Evolutionary conservation across 306 rosid genomes (phyloP), one percentile per base, ranked within the genome.

Genomic region (Prunus dulcis): DNA sequence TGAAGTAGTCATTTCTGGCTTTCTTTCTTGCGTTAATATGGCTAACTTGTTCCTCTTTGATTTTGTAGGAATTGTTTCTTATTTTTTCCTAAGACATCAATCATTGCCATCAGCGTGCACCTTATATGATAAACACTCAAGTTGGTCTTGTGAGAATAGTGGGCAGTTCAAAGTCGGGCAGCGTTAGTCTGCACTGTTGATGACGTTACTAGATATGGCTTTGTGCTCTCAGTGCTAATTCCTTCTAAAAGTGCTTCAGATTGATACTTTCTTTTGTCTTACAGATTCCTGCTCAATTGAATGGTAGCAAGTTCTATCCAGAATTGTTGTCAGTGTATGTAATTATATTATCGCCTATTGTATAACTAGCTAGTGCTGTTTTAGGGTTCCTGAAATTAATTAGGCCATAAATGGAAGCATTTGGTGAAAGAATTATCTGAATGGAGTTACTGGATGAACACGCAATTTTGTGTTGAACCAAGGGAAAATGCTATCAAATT

Each of bases 401-500:
- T 71, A 67, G 74, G 85, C 78, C 79, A 74, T 64, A 71, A 69
- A 76, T 25, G 86, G 79, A 73, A 46, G 38, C 41, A 23, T 75
- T 60, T 80, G 41, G 57, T 32, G 53, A 12, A 25, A 74, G 64
- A 76, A 66, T 20, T 73, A 49, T 75, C 74, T 52, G n/a, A 53
- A 73, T 76, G 81, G 72, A 85, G 80, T 73, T 76, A 62, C 78
- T 83, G 82, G 83, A 64, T 73, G 74, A 72, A 32, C 76, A 76
- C 41, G 69, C 73, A 67, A 47, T 80, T 78, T 78, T 62, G 56
- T 60, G 74, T 83, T 84, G 83, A 82, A 51, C 73, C 69, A 78
- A 60, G 78, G 89, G 82, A 84, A 85, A 72, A 83, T 83, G 89
- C 79, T 80, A 34, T 78, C 61, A 51, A 82, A 72, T 56, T 82